Evolutionary conservation across 345 rosid species (phyloP).

Genomic region (Rhizophora apiculata): DNA sequence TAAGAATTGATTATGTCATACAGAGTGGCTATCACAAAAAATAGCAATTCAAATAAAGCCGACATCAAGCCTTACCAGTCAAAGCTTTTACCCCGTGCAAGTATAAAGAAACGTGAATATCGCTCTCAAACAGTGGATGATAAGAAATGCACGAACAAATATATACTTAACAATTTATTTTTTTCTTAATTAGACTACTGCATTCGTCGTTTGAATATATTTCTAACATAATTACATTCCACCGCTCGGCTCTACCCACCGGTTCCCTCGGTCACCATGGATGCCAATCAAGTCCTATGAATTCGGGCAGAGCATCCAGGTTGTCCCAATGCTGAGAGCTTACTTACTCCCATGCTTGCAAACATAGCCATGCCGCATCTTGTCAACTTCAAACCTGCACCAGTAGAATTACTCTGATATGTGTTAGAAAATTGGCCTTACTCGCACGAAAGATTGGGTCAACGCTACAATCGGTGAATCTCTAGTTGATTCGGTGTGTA

Average conservation of each 20-base stretch:
- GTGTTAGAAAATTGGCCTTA: neutral
- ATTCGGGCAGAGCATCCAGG: constrained; percentile 16
- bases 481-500: neutral
- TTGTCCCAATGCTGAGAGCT: constrained; percentile 6
- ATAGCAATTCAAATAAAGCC: no score
- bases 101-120: no score
- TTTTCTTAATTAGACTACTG: neutral
- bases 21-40: no score
- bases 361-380: constrained; percentile 6
- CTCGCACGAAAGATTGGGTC: no score
- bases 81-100: no score
- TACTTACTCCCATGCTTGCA: constrained; percentile 18
- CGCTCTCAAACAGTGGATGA: neutral
- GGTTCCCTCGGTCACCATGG: constrained; percentile 16
- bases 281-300: constrained; percentile 11
- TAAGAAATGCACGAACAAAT: neutral
- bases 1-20: no score
- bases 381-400: neutral
- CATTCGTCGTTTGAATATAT: neutral
- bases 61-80: no score
- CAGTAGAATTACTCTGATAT: neutral
- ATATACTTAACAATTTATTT: no score
- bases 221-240: neutral
- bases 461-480: neutral
- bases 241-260: neutral